These are phyloP conservation scores for Sideroxylon spinosum DNA, from an alignment of 179 eudicot species.

Conservation along the genomic window DNA sequence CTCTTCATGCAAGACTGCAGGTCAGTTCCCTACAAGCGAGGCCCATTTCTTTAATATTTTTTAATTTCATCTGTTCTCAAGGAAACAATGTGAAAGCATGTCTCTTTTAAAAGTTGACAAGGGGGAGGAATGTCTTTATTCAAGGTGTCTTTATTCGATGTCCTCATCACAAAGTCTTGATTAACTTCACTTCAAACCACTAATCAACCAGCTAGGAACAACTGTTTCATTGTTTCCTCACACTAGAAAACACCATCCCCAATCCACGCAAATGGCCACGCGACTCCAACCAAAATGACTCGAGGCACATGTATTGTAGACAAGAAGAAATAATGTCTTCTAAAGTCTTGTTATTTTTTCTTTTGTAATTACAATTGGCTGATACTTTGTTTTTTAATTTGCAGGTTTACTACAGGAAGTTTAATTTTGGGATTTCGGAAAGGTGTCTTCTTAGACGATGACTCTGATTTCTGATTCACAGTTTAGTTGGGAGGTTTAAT, in stretches of 20 bases:
- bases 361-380: background rate
- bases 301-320: background rate
- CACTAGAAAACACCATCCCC: background rate
- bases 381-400: constrained; percentile 11
- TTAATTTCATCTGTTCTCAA: background rate
- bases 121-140: background rate
- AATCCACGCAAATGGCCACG: background rate
- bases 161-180: background rate
- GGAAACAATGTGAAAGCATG: background rate
- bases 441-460: constrained; percentile 5
- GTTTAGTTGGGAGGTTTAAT: constrained; percentile 11
- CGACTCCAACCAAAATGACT: background rate
- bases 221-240: background rate
- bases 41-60: background rate
- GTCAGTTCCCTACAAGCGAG: constrained; percentile 31
- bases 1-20: constrained; percentile 26
- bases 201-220: background rate
- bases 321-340: constrained; percentile 4
- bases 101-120: background rate
- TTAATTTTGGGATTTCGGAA: constrained; percentile 10
- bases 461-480: constrained; percentile 12
- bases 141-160: background rate
- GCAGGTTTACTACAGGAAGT: constrained; percentile 22
- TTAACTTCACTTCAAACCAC: background rate
- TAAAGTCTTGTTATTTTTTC: constrained; percentile 1